A percentile compares a stretch with the other conserved stretches of the same genome.
Evolutionary conservation across 1,284 basidiomycete species (phyloP).

Genomic region (Rhodotorula sp.): DNA sequence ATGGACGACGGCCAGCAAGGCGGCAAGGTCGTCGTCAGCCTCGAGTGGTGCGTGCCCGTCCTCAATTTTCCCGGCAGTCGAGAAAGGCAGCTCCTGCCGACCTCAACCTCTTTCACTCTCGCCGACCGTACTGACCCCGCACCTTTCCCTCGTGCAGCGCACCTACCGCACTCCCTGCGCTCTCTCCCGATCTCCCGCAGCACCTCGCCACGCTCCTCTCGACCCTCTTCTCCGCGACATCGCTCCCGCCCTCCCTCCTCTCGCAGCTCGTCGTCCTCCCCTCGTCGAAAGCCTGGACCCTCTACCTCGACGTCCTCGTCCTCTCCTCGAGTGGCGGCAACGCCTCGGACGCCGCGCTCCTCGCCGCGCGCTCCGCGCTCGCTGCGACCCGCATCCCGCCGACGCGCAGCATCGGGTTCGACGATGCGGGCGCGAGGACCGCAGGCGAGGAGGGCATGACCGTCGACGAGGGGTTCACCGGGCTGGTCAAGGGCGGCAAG

Average conservation of each 20-base stretch:
- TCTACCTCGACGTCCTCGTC: slow-evolving; percentile 42
- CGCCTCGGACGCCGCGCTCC: slow-evolving; percentile 29
- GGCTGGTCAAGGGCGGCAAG: slow-evolving; percentile 43
- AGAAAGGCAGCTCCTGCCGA: neutral
- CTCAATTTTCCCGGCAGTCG: neutral
- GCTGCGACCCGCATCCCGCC: slow-evolving; percentile 25
- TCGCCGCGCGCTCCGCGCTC: slow-evolving; percentile 37
- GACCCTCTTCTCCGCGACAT: slow-evolving; percentile 28
- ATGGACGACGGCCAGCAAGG: slow-evolving; percentile 15
- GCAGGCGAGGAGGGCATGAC: slow-evolving; percentile 3
- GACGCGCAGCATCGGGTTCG: slow-evolving; percentile 34
- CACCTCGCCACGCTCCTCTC: slow-evolving; percentile 39
- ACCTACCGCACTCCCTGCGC: slow-evolving; percentile 27
- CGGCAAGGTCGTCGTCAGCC: slow-evolving; percentile 25
- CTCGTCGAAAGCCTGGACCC: slow-evolving; percentile 33
- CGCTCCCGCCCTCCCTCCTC: slow-evolving; percentile 32
- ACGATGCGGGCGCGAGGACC: slow-evolving; percentile 7
- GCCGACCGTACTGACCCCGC: neutral
- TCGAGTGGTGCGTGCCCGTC: slow-evolving; percentile 30
- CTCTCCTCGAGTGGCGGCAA: slow-evolving; percentile 37
- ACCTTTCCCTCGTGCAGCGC: slow-evolving; percentile 11
- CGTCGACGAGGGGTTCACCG: slow-evolving; percentile 33
- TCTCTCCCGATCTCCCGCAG: slow-evolving; percentile 28
- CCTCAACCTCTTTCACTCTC: no score
- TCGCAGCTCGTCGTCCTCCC: slow-evolving; percentile 40